Percentiles rank a stretch among this genome's conserved stretches.
Conservation (phyloP, 495 filamentous ascomycete genomes). For the Xylaria bambusicola region DNA sequence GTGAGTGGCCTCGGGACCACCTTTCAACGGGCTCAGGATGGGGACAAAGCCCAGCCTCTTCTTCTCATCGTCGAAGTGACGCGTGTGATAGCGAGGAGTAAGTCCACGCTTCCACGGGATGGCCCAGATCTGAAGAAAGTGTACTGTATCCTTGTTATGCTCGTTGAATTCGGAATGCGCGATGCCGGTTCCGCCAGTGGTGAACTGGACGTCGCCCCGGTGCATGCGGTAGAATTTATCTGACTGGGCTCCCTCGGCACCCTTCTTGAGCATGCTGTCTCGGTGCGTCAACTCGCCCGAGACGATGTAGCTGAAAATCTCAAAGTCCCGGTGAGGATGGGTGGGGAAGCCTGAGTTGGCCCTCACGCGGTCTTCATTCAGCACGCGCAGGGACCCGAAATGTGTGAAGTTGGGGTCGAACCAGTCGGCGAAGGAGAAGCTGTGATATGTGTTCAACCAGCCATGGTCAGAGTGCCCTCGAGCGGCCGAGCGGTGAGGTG, state of each 20-base stretch:
- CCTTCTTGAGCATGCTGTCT: conserved; percentile 69
- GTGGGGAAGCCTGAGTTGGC: conserved; percentile 71
- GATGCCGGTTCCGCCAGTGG: conserved; percentile 75
- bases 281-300: conserved; percentile 79
- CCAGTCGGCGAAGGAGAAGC: conserved; percentile 77
- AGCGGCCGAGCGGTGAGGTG: conserved; percentile 58
- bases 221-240: conserved; percentile 71
- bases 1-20: conserved; percentile 56
- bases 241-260: conserved; percentile 49
- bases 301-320: conserved; percentile 84
- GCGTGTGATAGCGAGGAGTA: conserved; percentile 69
- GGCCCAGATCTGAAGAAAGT: conserved; percentile 84
- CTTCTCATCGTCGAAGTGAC: conserved; percentile 63
- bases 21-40: conserved; percentile 72
- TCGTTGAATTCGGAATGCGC: conserved; percentile 78
- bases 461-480: conserved; percentile 76
- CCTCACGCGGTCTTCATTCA: conserved; percentile 81
- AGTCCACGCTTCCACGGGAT: conserved; percentile 69
- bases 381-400: conserved; percentile 72
- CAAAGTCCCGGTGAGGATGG: conserved; percentile 77
- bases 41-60: conserved; percentile 68
- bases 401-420: conserved; percentile 62
- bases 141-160: conserved; percentile 60
- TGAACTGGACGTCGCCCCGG: conserved; percentile 81
- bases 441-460: conserved; percentile 85